Percentiles rank a stretch among this genome's conserved stretches.
Conservation (phyloP, 257 asterid genomes). For the Solanum bulbocastanum region DNA sequence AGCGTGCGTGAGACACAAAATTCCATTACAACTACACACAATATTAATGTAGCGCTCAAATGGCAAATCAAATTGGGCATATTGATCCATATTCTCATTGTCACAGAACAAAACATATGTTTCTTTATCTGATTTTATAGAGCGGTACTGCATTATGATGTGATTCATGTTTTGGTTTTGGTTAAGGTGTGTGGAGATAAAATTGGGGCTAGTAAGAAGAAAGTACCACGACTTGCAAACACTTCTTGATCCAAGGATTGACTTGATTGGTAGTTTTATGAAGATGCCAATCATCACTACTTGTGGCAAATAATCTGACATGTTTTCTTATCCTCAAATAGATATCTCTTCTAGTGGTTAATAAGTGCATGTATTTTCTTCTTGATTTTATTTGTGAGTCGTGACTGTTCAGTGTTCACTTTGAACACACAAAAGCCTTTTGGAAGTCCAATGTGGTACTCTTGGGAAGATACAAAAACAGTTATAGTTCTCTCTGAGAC, state of each 20-base stretch:
- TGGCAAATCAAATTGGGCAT: not conserved
- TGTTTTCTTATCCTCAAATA: not conserved
- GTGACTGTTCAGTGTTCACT: not conserved
- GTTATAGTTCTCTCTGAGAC: not conserved
- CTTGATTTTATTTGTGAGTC: not conserved
- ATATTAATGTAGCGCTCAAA: not conserved
- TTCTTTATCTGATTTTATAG: not conserved
- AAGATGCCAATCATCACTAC: slow-evolving; percentile 2
- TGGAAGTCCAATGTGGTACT: not conserved
- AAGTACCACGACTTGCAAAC: slow-evolving; percentile 2
- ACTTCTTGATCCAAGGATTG: slow-evolving; percentile 1
- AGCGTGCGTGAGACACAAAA: not conserved
- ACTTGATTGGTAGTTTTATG: not conserved
- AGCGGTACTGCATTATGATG: not conserved
- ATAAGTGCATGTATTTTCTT: not conserved
- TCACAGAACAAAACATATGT: not conserved
- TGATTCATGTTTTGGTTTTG: not conserved
- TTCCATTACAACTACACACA: not conserved
- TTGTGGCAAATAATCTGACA: not conserved
- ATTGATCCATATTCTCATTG: not conserved
- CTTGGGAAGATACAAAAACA: not conserved
- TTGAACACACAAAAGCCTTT: not conserved
- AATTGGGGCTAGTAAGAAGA: not conserved
- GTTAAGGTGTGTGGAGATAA: not conserved
- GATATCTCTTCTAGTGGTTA: too few relatives aligned